Evolutionary conservation across 352 stramenopile genomes (phyloP), one percentile per base, ranked within the genome.

Genomic region (Pythium inflatum): DNA sequence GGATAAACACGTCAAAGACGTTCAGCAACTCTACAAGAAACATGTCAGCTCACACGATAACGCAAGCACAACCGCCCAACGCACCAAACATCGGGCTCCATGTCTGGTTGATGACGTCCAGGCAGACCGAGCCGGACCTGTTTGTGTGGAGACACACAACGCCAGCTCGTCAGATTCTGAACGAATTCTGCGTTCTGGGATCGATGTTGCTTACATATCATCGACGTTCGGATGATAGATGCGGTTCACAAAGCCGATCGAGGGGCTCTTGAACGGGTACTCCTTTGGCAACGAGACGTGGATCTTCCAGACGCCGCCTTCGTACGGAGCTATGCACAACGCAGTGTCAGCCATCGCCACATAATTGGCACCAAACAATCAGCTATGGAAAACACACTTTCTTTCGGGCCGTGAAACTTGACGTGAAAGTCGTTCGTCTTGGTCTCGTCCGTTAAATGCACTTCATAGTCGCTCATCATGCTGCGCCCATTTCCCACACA

Each of bases 91-190:
- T 96, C 20, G 93, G 93, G 59, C 89, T 98, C 93, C 93, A 98
- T 12, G 93, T 98, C 71, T 98, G 92, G 77, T 98, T 98, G 73
- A 98, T 98, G 48, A 98, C 93, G 62, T 98, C 92, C 64, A 98
- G 72, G 61, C 93, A 98, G 22, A 98, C 91, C 14, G 92, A 98
- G 27, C 93, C 93, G 13, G 91, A 97, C 65, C 88, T 94, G 61
- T 8, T 16, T 18, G 24, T 20, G 49, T 28, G n/a, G 18, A 18
- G 2, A 51, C 20, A 33, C 48, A 65, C 16, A 68, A 8, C 13
- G 6, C 22, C 48, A 34, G 30, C 48, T 13, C 45, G 55, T 50
- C 16, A 77, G 24, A 18, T 53, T 36, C 51, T 40, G 46, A 41
- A 34, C 12, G 5, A 53, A 14, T 22, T 45, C 24, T n/a, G 2